Percentiles rank a stretch among this genome's conserved stretches.
These are phyloP conservation scores for Cucumis hystrix DNA, from an alignment of 306 rosid genomes.

Conservation along the genomic window DNA sequence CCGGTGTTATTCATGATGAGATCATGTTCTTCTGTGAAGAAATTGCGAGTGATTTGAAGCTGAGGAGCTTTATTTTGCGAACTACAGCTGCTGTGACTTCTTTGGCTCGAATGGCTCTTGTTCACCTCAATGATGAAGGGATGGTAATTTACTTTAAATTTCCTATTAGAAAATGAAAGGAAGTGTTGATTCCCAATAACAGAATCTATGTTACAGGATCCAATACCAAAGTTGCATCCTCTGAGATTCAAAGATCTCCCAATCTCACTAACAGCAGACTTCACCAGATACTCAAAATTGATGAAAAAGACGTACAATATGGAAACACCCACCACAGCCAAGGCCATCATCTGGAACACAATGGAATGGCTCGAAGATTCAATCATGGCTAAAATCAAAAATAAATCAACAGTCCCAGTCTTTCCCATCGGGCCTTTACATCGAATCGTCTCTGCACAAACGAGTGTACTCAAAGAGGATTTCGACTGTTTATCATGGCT, in stretches of 20 bases:
- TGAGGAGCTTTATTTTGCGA: neutral
- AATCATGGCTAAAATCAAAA: neutral
- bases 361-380: slow-evolving; percentile 34
- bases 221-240: slow-evolving; percentile 32
- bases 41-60: slow-evolving; percentile 14
- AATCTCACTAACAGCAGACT: neutral
- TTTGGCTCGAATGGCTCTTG: neutral
- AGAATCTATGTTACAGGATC: slow-evolving; percentile 28
- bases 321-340: slow-evolving; percentile 16
- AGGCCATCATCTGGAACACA: slow-evolving; percentile 55
- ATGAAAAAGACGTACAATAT: slow-evolving; percentile 1
- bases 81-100: neutral
- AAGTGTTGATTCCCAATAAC: neutral
- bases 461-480: slow-evolving; percentile 29
- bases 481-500: slow-evolving; percentile 37
- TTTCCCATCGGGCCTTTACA: slow-evolving; percentile 60
- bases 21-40: slow-evolving; percentile 16
- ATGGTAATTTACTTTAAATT: neutral
- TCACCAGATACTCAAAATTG: neutral
- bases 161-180: neutral
- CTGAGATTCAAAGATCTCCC: slow-evolving; percentile 47
- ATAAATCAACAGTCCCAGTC: slow-evolving; percentile 18
- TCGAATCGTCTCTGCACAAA: slow-evolving; percentile 10
- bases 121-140: neutral
- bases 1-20: slow-evolving; percentile 35